These are phyloP conservation scores for Anastatica hierochuntica DNA, from an alignment of 345 rosid genomes.

Conservation along the genomic window DNA sequence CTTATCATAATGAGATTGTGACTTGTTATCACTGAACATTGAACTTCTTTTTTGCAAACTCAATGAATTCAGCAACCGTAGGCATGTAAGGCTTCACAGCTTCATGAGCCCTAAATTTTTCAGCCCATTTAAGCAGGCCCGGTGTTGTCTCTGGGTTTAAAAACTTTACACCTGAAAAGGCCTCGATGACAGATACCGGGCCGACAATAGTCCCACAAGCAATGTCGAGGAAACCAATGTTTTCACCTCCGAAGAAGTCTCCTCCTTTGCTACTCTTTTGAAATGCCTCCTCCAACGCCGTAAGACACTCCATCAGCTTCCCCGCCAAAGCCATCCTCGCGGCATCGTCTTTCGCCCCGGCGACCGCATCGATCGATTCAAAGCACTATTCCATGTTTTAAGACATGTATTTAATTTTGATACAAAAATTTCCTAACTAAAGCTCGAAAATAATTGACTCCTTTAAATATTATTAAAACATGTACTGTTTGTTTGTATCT, in stretches of 20 bases:
- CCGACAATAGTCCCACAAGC: slow-evolving; percentile 47
- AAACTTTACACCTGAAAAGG: slow-evolving; percentile 27
- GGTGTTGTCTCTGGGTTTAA: slow-evolving; percentile 40
- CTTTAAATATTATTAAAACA: too few relatives aligned
- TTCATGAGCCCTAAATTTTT: slow-evolving; percentile 39
- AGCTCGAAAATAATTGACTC: too few relatives aligned
- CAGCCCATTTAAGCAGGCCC: slow-evolving; percentile 40
- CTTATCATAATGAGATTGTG: too few relatives aligned
- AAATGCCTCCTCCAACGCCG: slow-evolving; percentile 46
- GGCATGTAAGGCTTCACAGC: slow-evolving; percentile 64
- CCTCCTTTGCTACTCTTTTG: slow-evolving; percentile 54
- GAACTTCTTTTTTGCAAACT: slow-evolving; percentile 21
- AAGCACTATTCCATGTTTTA: slow-evolving; percentile 33
- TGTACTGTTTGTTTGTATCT: too few relatives aligned
- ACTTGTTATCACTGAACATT: slow-evolving; percentile 5
- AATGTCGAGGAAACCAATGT: slow-evolving; percentile 54
- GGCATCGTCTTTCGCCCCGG: slow-evolving; percentile 29
- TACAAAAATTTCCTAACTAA: too few relatives aligned
- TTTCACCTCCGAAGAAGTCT: slow-evolving; percentile 57
- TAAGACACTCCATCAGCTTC: slow-evolving; percentile 29
- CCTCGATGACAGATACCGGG: slow-evolving; percentile 45
- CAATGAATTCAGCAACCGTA: slow-evolving; percentile 41
- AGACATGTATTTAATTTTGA: background rate
- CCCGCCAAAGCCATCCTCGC: slow-evolving; percentile 27
- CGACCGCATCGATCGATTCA: slow-evolving; percentile 31